Evolutionary conservation across 2,329 filamentous ascomycete genomes (phyloP).

Genomic region (Colletotrichum falcatum): DNA sequence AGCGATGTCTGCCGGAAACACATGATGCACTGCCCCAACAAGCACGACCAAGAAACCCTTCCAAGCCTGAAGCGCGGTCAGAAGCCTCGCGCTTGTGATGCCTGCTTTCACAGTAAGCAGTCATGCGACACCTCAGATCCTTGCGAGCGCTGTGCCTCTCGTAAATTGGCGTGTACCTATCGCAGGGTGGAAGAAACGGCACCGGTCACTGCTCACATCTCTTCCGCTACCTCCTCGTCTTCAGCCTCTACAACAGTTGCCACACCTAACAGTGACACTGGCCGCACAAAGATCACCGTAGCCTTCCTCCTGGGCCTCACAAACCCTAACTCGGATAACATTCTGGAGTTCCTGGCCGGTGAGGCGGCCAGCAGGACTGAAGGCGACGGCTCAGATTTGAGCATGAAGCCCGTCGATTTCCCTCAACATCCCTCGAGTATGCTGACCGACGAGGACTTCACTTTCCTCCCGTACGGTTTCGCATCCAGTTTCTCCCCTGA

Average conservation of each 20-base stretch:
- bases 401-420: constrained; percentile 3
- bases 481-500: constrained; percentile 10
- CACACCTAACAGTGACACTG: constrained; percentile 18
- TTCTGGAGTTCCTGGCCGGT: constrained; percentile 42
- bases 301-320: constrained; percentile 46
- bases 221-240: neutral
- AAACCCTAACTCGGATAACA: constrained; percentile 44
- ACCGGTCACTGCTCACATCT: neutral
- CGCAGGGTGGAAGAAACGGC: constrained; percentile 22
- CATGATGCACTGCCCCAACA: constrained; percentile 43
- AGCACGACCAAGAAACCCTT: constrained; percentile 27
- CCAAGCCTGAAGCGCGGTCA: constrained; percentile 46
- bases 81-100: constrained; percentile 47
- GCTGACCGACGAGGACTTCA: constrained; percentile 30
- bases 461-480: constrained; percentile 18
- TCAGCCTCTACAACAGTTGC: neutral
- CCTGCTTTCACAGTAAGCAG: constrained; percentile 47
- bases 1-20: constrained; percentile 48
- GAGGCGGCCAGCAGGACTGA: constrained; percentile 37
- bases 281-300: constrained; percentile 43
- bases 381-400: constrained; percentile 22
- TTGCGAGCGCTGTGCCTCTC: constrained; percentile 45
- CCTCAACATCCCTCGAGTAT: neutral
- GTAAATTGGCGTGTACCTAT: constrained; percentile 43
- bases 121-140: constrained; percentile 46